Percentiles rank a stretch among this genome's conserved stretches.
phyloP scores from a whole-genome alignment of 1,284 basidiomycete genomes.

The Agroathelia rolfsii region DNA sequence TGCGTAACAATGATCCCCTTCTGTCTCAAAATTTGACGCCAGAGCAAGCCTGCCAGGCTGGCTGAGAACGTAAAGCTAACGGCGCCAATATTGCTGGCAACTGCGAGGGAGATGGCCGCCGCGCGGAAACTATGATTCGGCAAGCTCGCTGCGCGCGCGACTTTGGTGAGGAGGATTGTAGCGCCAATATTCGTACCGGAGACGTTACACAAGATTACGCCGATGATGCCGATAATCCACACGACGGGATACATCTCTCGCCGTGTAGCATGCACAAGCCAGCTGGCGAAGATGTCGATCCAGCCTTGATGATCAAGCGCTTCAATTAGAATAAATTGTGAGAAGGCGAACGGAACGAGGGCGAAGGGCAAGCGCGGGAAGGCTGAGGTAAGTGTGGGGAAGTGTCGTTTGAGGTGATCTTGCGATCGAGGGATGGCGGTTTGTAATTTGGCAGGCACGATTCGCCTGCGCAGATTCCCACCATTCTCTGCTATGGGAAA shows the following conservation, averaged over 20 bases:
- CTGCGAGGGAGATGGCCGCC: constrained; percentile 53
- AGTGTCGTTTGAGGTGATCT: no score
- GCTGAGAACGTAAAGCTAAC: constrained; percentile 88
- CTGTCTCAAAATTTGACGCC: constrained; percentile 72
- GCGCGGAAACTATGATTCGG: constrained; percentile 20
- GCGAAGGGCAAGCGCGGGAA: constrained; percentile 68
- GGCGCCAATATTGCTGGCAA: constrained; percentile 87
- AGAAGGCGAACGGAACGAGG: constrained; percentile 87
- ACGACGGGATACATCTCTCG: constrained; percentile 38
- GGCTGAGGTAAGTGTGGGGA: constrained; percentile 71
- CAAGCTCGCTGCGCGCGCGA: constrained; percentile 24
- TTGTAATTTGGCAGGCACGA: no score
- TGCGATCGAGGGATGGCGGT: no score
- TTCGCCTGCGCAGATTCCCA: no score
- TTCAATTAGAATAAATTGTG: constrained; percentile 92
- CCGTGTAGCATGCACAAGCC: constrained; percentile 44
- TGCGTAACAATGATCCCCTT: constrained; percentile 69
- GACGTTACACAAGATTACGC: constrained; percentile 78
- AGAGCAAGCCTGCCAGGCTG: constrained; percentile 84
- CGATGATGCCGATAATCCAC: constrained; percentile 49
- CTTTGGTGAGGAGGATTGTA: constrained; percentile 78
- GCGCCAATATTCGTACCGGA: constrained; percentile 95
- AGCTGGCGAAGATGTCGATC: constrained; percentile 78
- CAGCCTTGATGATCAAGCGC: constrained; percentile 81
- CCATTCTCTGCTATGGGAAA: no score